A percentile compares a stretch with the other conserved stretches of the same genome.
Evolutionary conservation across 345 rosid species (phyloP).

Genomic region (Aurinia saxatilis): DNA sequence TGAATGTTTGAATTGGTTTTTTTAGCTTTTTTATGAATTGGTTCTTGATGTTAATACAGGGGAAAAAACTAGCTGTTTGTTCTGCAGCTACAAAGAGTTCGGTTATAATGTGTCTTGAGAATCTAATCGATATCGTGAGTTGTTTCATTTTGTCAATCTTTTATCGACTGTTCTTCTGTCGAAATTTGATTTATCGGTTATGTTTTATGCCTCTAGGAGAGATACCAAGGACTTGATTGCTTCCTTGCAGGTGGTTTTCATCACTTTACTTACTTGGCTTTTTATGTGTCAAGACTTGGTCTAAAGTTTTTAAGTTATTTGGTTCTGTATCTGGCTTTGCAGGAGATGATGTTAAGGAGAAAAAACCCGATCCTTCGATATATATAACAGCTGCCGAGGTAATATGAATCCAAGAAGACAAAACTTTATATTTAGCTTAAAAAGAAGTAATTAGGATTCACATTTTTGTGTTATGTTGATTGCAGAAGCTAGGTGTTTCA

Average conservation of each 20-base stretch:
- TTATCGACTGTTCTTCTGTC: not conserved
- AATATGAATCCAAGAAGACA: not conserved
- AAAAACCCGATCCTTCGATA: conserved; percentile 89
- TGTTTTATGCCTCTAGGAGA: conserved; percentile 43
- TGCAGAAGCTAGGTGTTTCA: conserved; percentile 71
- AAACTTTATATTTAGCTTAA: not conserved
- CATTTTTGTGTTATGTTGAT: not conserved
- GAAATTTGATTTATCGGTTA: conserved; percentile 3
- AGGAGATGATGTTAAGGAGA: conserved; percentile 98
- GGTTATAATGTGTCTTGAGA: conserved; percentile 83
- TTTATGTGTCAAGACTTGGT: not conserved
- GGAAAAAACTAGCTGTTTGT: conserved; percentile 75
- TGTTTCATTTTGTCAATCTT: not conserved
- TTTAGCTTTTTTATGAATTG: not conserved
- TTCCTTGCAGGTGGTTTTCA: conserved; percentile 69
- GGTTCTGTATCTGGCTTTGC: not conserved
- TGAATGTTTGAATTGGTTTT: too few species aligned
- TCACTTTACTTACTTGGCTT: not conserved
- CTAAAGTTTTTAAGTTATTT: not conserved
- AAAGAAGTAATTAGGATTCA: not conserved
- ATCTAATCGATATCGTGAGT: conserved; percentile 68
- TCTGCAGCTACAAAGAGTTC: conserved; percentile 99
- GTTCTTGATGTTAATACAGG: conserved; percentile 39
- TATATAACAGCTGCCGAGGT: conserved; percentile 80
- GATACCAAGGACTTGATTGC: conserved; percentile 87